A percentile compares a stretch with the other conserved stretches of the same genome.
Evolutionary conservation across 2,329 filamentous ascomycete genomes (phyloP).

Genomic region (Harringtonia aguacate): DNA sequence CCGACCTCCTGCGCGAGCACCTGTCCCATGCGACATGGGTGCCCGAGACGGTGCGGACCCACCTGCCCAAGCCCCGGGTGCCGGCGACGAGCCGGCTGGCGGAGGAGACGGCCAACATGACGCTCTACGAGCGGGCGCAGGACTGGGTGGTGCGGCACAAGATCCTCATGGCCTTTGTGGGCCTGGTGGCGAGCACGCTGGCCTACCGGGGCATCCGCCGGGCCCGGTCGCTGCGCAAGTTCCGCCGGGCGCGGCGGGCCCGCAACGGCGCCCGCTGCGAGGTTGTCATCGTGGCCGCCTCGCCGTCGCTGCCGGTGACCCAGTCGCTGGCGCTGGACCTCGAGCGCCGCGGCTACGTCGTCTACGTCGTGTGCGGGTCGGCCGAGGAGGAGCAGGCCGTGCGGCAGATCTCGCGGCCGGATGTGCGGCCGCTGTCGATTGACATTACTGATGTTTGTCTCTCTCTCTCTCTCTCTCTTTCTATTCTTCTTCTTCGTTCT

Average conservation of each 20-base stretch:
- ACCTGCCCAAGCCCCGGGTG: conserved; percentile 36
- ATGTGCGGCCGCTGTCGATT: conserved; percentile 72
- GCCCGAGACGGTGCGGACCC: conserved; percentile 55
- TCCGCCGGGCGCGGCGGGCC: conserved; percentile 66
- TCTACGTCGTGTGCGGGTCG: conserved; percentile 82
- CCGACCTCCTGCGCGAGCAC: conserved; percentile 57
- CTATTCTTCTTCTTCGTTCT: not conserved
- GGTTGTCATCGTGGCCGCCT: conserved; percentile 81
- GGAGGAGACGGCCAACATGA: conserved; percentile 17
- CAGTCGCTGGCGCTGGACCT: conserved; percentile 76
- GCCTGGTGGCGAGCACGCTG: conserved; percentile 60
- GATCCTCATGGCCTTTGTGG: conserved; percentile 58
- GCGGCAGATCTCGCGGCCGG: conserved; percentile 62
- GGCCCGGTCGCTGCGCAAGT: conserved; percentile 49
- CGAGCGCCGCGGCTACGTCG: conserved; percentile 84
- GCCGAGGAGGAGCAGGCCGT: conserved; percentile 75
- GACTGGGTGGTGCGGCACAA: conserved; percentile 66
- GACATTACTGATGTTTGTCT: conserved; percentile 67
- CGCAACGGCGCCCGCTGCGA: conserved; percentile 78
- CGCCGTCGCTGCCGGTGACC: conserved; percentile 72
- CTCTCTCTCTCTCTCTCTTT: not conserved
- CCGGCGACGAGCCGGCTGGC: conserved; percentile 23
- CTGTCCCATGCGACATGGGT: conserved; percentile 62
- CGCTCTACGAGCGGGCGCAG: conserved; percentile 41
- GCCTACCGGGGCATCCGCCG: conserved; percentile 40